Evolutionary conservation across 2,329 filamentous ascomycete genomes (phyloP), one percentile per base, ranked within the genome.

Genomic region (Fusarium sterilihyphosum): DNA sequence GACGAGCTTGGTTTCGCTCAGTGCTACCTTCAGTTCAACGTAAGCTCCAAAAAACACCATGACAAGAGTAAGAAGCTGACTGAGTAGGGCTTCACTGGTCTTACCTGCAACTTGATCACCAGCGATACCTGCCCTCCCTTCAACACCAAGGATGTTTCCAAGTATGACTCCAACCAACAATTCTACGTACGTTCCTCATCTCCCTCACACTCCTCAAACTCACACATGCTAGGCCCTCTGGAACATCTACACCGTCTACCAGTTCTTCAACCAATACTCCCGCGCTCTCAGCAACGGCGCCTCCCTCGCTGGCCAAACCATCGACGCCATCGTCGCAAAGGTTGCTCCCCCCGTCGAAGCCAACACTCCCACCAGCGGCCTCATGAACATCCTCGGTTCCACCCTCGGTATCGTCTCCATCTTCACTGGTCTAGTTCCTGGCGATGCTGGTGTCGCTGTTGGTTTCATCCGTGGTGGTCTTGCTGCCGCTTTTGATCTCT

Each of bases 191-290:
- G 35, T 37, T 0, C 0, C 17, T 0, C 0, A 37, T 4, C 1
- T 37, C 35, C 0, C 17, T 0, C 1, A 1, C 17, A 0, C 35
- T 37, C 1, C 35, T 18, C 35, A 8, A 14, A 7, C 59, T 70
- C 1, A 70, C 24, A 6, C 0, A 1, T 3, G 0, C 0, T 18
- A 70, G 67, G 66, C 67, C 3, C 67, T 70, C 3, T 70, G 67
- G 67, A 70, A 70, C 9, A 70, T 70, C 12, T 70, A 70, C 66
- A 70, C 67, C 8, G 18, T 70, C 18, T 70, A 70, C 17, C 67
- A 70, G n/a, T 70, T 70, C 46, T 70, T 70, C 41, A 70, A 70
- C 41, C 67, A 70, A 29, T 70, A 70, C 24, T 70, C 67, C 7
- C 31, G 44, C 4, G 67, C 67, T 1, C 67, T 70, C 9, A 70